These are phyloP conservation scores for Rhododendron molle DNA, from an alignment of 148 eudicot genomes.

Conservation along the genomic window DNA sequence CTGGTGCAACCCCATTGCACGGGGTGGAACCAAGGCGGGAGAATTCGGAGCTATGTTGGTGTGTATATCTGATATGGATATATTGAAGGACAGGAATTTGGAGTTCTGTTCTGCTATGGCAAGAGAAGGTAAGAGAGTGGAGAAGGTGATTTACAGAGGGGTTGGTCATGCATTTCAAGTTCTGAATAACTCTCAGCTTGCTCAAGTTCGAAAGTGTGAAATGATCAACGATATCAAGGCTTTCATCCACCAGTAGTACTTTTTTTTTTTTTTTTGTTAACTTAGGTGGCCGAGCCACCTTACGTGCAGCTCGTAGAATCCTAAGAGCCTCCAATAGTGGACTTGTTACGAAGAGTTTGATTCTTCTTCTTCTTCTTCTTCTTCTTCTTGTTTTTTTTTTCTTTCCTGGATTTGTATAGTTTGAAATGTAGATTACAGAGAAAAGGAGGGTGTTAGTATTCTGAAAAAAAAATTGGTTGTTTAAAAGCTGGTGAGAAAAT, in stretches of 20 bases:
- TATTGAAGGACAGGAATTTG: constrained; percentile 66
- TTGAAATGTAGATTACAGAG: not conserved
- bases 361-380: not conserved
- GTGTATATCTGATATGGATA: constrained; percentile 59
- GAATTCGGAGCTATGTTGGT: constrained; percentile 30
- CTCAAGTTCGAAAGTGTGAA: constrained; percentile 40
- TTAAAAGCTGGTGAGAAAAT: not conserved
- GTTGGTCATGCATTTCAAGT: constrained; percentile 85
- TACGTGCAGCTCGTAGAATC: too few relatives aligned
- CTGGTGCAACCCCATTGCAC: constrained; percentile 58
- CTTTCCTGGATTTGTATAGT: not conserved
- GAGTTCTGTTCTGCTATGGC: constrained; percentile 49
- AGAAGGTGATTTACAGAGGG: constrained; percentile 40
- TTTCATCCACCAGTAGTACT: constrained; percentile 24
- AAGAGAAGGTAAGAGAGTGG: constrained; percentile 43
- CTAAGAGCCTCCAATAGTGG: too few relatives aligned
- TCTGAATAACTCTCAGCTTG: constrained; percentile 44
- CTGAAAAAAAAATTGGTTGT: not conserved
- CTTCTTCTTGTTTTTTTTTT: not conserved
- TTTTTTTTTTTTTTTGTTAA: too few relatives aligned
- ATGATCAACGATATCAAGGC: constrained; percentile 47
- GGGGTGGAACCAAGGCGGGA: constrained; percentile 7
- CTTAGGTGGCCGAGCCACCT: too few relatives aligned
- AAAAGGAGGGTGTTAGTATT: not conserved
- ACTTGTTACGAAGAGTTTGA: not conserved